Base-by-base conservation (phyloP, 169 alveolate genomes). In the Plasmodium falciparum region DNA sequence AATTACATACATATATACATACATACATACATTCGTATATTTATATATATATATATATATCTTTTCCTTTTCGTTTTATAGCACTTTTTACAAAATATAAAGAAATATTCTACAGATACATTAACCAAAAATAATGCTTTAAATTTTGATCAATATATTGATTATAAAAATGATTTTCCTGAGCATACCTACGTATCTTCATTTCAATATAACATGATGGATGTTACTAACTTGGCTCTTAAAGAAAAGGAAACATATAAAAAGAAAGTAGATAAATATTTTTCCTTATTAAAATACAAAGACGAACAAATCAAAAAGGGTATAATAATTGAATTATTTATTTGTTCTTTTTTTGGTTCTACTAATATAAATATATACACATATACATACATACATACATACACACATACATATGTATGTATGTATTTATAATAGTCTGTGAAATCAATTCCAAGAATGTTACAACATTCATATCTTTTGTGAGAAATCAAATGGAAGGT, bases 251-350 rank as follows among this genome's bases (percentile, higher is more conserved):
- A 76, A 22, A 63, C 74, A 11, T 76, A 76, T 62, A 66, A 76
- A 58, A 76, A 76, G 75, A 76, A 76, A 65, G 66, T 76, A 49
- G 89, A 76, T 63, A 76, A 76, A 58, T 76, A 76, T 76, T 76
- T 76, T 56, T 76, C 76, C 52, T 26, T 76, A 39, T 56, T 76
- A 24, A 76, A 76, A 54, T 76, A 76, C 22, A 76, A 76, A 65
- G 89, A 76, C 43, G 89, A 76, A 26, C 17, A 76, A 39, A 76
- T 76, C 13, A 76, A 76, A 76, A 76, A 76, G 66, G 74, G 89
- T 33, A 33, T 76, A 63, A 39, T 65, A n/a, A 43, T 29, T 43
- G 13, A n/a, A 39, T 62, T 62, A 11, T 22, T 17, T 43, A 47
- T 49, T 62, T 47, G 12, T 2, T 11, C 22, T 12, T 63, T 11